Conservation (phyloP, 176 grass and related monocot genomes). For the Oropetium thomaeum region DNA sequence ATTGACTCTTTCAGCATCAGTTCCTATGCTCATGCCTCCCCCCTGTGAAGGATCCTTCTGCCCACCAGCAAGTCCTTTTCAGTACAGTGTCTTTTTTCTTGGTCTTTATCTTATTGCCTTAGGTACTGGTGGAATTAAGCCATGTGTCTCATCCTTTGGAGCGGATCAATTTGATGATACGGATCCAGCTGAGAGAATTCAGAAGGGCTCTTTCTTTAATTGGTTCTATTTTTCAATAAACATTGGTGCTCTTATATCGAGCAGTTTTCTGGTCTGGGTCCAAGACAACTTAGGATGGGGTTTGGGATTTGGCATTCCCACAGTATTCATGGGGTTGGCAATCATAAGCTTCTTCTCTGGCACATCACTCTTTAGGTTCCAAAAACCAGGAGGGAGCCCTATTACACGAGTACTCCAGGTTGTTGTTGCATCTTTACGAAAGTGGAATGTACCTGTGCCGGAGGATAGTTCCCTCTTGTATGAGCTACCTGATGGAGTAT, state of each 20-base stretch:
- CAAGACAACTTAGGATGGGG: slow-evolving; percentile 96
- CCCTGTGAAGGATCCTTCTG: slow-evolving; percentile 64
- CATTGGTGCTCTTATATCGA: slow-evolving; percentile 88
- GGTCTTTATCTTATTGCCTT: slow-evolving; percentile 85
- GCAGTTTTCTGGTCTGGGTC: slow-evolving; percentile 88
- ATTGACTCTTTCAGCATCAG: slow-evolving; percentile 74
- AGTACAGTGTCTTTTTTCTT: slow-evolving; percentile 79
- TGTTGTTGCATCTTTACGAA: slow-evolving; percentile 63
- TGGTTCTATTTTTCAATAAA: slow-evolving; percentile 96
- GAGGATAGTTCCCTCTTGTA: slow-evolving; percentile 60
- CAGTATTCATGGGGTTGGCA: slow-evolving; percentile 82
- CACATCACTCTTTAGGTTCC: slow-evolving; percentile 76
- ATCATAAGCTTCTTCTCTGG: slow-evolving; percentile 86
- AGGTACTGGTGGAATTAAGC: slow-evolving; percentile 89
- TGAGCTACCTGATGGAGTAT: slow-evolving; percentile 62
- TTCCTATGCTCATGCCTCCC: slow-evolving; percentile 70
- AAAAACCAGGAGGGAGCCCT: slow-evolving; percentile 90
- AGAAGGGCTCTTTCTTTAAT: slow-evolving; percentile 93
- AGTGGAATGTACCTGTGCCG: slow-evolving; percentile 58
- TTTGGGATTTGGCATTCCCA: slow-evolving; percentile 78
- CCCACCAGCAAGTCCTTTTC: slow-evolving; percentile 56
- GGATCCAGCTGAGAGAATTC: slow-evolving; percentile 60
- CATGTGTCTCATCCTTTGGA: slow-evolving; percentile 85
- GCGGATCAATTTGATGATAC: slow-evolving; percentile 95
- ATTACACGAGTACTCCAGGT: slow-evolving; percentile 76